These are phyloP conservation scores for Bruguiera hainesii DNA, from an alignment of 441 rosid species.

Conservation along the genomic window DNA sequence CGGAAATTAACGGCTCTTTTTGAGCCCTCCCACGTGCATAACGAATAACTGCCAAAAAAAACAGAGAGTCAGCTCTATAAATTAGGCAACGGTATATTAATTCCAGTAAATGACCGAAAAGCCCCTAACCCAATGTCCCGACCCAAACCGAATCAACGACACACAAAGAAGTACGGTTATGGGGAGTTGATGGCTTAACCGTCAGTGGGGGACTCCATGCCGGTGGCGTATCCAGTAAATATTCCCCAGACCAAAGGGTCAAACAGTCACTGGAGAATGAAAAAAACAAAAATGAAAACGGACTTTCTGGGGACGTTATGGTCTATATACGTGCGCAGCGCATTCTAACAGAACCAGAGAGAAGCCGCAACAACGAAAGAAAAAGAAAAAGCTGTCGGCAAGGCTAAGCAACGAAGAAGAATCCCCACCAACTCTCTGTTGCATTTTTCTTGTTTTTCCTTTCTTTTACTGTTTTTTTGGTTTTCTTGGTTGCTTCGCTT, in stretches of 20 bases:
- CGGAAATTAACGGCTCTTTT: too few relatives aligned
- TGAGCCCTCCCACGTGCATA: too few relatives aligned
- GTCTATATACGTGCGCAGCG: conserved; percentile 11
- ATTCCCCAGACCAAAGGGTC: conserved; percentile 15
- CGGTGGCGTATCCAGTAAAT: conserved; percentile 47
- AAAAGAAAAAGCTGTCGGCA: conserved; percentile 34
- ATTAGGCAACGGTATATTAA: too few relatives aligned
- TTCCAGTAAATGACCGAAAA: conserved; percentile 22
- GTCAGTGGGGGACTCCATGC: conserved; percentile 52
- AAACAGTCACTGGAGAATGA: conserved; percentile 8
- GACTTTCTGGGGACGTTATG: conserved; percentile 2
- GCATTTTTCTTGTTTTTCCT: background rate
- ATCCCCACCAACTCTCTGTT: background rate
- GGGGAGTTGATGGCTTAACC: conserved; percentile 69
- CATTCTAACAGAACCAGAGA: background rate
- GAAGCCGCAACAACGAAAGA: background rate
- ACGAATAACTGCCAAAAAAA: background rate
- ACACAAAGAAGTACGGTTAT: conserved; percentile 19
- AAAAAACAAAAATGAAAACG: background rate
- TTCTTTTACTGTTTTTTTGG: background rate
- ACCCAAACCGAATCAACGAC: background rate
- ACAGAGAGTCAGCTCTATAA: background rate
- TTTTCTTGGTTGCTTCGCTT: background rate
- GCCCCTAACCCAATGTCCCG: conserved; percentile 17
- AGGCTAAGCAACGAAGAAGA: background rate